Evolutionary conservation across 139 green algal species (phyloP).

Genomic region (Zygnema cylindricum): DNA sequence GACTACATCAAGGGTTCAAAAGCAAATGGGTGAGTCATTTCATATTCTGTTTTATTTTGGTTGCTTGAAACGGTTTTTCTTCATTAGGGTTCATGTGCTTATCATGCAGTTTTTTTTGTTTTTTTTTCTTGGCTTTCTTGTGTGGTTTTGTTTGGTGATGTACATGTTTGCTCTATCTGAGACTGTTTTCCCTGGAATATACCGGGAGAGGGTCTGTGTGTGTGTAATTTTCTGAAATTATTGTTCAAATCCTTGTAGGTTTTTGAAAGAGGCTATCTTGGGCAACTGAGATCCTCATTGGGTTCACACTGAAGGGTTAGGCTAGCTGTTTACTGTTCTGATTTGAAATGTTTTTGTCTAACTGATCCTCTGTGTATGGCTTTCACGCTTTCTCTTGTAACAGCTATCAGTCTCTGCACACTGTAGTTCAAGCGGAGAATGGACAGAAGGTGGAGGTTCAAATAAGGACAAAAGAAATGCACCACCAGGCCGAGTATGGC

Average conservation of each 20-base stretch:
- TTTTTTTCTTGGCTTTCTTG: too few species aligned
- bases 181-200: too few species aligned
- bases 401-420: conserved; percentile 84
- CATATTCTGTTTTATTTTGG: too few species aligned
- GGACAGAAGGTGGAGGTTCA: conserved; percentile 78
- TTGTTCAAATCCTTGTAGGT: too few species aligned
- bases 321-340: not conserved
- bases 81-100: too few species aligned
- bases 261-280: too few species aligned
- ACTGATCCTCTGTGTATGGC: not conserved
- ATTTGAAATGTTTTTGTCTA: not conserved
- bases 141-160: too few species aligned
- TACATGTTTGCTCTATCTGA: too few species aligned
- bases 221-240: too few species aligned
- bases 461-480: conserved; percentile 94
- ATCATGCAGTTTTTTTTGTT: too few species aligned
- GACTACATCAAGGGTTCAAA: conserved; percentile 92
- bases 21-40: conserved; percentile 74
- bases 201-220: too few species aligned
- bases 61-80: too few species aligned
- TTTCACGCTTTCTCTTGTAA: not conserved
- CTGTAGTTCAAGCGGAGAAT: conserved; percentile 63
- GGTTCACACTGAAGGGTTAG: not conserved
- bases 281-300: not conserved
- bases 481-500: conserved; percentile 89